A percentile compares a stretch with the other conserved stretches of the same genome.
These are phyloP conservation scores for Didymella glomerata DNA, from an alignment of 2,329 filamentous ascomycete species.

Conservation along the genomic window DNA sequence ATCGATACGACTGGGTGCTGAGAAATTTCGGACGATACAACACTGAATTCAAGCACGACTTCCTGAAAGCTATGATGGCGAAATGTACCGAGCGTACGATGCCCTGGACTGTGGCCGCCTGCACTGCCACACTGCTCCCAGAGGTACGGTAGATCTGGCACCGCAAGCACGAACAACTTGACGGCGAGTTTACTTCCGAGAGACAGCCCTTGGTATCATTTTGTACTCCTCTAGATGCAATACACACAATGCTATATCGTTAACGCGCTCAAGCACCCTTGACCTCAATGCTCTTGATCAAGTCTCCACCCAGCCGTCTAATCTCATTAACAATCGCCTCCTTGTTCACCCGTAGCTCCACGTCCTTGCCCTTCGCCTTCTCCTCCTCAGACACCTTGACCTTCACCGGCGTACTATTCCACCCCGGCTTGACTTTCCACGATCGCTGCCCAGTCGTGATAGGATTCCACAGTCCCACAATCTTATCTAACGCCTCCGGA, in stretches of 20 bases:
- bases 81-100: too few relatives aligned
- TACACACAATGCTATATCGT: not conserved
- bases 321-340: constrained; percentile 76
- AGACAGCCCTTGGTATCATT: not conserved
- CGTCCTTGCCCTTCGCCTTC: constrained; percentile 41
- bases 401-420: constrained; percentile 67
- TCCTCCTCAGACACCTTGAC: constrained; percentile 49
- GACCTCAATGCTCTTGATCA: constrained; percentile 61
- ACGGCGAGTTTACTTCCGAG: too few relatives aligned
- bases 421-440: constrained; percentile 76
- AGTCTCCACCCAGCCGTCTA: constrained; percentile 64
- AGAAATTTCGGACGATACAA: too few relatives aligned
- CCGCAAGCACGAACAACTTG: too few relatives aligned
- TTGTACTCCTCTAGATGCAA: not conserved
- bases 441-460: constrained; percentile 58
- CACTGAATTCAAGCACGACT: too few relatives aligned
- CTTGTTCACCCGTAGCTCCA: constrained; percentile 70
- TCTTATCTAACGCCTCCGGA: constrained; percentile 62
- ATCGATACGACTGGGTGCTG: too few relatives aligned
- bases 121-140: too few relatives aligned
- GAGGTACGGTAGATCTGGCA: too few relatives aligned
- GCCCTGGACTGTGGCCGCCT: too few relatives aligned
- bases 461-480: constrained; percentile 74
- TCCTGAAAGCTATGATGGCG: too few relatives aligned
- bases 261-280: constrained; percentile 14